Evolutionary conservation across 352 stramenopile genomes (phyloP).

Genomic region (Pythium folliculosum): DNA sequence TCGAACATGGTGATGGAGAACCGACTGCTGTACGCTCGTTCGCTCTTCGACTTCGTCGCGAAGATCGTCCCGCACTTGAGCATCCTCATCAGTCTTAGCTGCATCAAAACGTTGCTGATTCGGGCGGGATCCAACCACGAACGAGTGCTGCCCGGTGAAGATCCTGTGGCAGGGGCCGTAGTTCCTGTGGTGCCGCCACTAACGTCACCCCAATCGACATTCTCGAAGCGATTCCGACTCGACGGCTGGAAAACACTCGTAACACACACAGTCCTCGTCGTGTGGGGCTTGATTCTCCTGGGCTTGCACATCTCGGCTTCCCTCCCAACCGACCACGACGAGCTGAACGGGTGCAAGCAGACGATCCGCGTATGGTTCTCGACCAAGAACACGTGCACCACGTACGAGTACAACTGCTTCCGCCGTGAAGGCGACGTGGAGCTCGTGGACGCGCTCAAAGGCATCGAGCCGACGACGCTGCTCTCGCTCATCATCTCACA

Average conservation of each 20-base stretch:
- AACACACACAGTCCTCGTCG: background rate
- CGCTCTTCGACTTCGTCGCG: constrained; percentile 7
- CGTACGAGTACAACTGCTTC: constrained; percentile 29
- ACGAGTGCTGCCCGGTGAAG: background rate
- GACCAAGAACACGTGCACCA: constrained; percentile 24
- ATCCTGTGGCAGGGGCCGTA: too few relatives aligned
- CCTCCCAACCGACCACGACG: background rate
- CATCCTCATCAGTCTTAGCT: constrained; percentile 2
- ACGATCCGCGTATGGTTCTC: constrained; percentile 29
- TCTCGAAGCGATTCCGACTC: constrained; percentile 5
- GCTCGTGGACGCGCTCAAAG: background rate
- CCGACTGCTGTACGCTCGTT: constrained; percentile 32
- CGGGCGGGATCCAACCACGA: too few relatives aligned
- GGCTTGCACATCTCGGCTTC: constrained; percentile 5
- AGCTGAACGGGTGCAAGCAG: constrained; percentile 19
- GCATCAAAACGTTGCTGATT: background rate
- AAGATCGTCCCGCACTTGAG: constrained; percentile 23
- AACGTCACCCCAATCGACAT: background rate
- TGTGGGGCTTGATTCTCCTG: constrained; percentile 8
- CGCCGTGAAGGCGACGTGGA: constrained; percentile 4
- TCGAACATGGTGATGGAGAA: constrained; percentile 46
- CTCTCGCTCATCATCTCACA: constrained; percentile 28
- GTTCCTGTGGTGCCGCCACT: background rate
- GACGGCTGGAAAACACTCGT: constrained; percentile 2
- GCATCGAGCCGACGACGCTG: constrained; percentile 19